A percentile compares a stretch with the other conserved stretches of the same genome.
These are phyloP conservation scores for Fagopyrum esculentum DNA, from an alignment of 148 eudicot species.

Conservation along the genomic window DNA sequence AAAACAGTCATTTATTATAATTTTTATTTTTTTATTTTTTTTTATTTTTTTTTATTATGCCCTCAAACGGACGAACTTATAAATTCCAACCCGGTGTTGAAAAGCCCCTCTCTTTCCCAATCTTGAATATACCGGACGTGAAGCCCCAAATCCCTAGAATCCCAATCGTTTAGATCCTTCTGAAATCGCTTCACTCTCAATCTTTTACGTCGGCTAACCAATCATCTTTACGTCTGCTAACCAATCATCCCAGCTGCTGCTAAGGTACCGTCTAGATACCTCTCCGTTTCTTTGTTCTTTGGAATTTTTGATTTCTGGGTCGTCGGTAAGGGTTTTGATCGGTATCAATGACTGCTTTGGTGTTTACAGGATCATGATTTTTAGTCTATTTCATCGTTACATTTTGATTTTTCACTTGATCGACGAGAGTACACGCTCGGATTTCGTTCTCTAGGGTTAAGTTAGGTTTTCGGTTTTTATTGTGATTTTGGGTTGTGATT, in stretches of 20 bases:
- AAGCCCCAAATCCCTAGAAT: conserved; percentile 1
- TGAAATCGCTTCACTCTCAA: not conserved
- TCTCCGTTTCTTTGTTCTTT: not conserved
- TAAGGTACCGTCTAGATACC: not conserved
- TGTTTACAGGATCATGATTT: not conserved
- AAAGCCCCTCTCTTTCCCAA: not conserved
- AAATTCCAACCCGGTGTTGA: not conserved
- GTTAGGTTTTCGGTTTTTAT: conserved; percentile 1
- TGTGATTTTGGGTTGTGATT: not conserved
- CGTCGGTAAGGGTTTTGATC: not conserved
- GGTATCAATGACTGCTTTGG: not conserved
- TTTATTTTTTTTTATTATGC: not conserved
- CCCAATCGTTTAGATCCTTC: not conserved
- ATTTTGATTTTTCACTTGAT: not conserved
- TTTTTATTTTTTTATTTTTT: too few species aligned
- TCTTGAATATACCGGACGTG: not conserved
- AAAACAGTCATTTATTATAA: too few species aligned
- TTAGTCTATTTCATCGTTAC: not conserved
- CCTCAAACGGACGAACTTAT: not conserved
- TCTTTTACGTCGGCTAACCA: not conserved
- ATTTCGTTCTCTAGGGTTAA: not conserved
- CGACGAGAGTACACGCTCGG: not conserved
- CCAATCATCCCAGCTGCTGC: not conserved
- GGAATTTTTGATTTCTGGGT: not conserved
- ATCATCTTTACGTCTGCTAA: not conserved